These are phyloP conservation scores for Tuber melanosporum DNA, from an alignment of 495 filamentous ascomycete genomes.

Conservation along the genomic window DNA sequence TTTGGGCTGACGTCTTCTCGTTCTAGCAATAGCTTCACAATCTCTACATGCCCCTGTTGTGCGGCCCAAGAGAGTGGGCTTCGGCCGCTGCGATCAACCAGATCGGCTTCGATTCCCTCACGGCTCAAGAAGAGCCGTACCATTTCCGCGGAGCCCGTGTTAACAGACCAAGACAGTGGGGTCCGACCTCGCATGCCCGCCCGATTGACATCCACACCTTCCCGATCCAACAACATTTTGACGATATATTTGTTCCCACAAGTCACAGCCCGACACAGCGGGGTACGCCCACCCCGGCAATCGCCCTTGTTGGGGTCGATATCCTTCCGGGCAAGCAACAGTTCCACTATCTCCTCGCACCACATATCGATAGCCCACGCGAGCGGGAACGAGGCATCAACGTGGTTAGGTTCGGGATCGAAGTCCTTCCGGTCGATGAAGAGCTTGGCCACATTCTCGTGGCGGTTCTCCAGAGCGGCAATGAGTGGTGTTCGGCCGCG, in stretches of 20 bases:
- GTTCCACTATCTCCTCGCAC: constrained; percentile 38
- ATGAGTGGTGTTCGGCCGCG: constrained; percentile 20
- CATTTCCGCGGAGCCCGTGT: neutral
- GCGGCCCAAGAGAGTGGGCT: constrained; percentile 42
- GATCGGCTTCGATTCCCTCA: neutral
- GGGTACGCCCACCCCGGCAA: constrained; percentile 17
- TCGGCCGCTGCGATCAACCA: constrained; percentile 7
- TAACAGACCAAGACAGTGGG: neutral
- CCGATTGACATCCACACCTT: constrained; percentile 9
- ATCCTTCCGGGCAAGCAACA: constrained; percentile 22
- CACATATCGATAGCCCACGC: constrained; percentile 37
- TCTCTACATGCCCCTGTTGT: constrained; percentile 29
- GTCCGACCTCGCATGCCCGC: neutral
- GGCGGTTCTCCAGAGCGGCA: neutral
- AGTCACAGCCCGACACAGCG: constrained; percentile 41
- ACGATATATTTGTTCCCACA: constrained; percentile 35
- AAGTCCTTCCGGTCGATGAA: neutral
- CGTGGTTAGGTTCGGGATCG: neutral
- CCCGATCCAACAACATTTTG: constrained; percentile 27
- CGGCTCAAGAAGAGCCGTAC: neutral
- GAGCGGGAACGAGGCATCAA: constrained; percentile 12
- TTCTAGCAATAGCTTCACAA: constrained; percentile 36
- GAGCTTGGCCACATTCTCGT: neutral
- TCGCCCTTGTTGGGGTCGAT: constrained; percentile 10
- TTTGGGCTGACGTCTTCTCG: constrained; percentile 23